Evolutionary conservation across 495 filamentous ascomycete genomes (phyloP).

Genomic region (Jackrogersella multiformis): DNA sequence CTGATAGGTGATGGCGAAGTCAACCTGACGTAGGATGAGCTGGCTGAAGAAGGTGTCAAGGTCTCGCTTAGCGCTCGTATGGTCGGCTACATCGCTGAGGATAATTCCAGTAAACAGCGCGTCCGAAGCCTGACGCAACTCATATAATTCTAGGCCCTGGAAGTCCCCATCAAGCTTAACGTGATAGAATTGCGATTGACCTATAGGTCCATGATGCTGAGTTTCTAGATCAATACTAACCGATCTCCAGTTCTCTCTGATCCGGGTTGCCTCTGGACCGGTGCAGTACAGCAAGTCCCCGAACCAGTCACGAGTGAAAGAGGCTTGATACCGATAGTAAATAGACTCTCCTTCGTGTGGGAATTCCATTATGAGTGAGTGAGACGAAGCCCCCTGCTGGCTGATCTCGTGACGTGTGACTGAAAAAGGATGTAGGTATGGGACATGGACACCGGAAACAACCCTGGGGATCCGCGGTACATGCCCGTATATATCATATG

Average conservation of each 20-base stretch:
- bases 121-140: background rate
- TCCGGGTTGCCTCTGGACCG: constrained; percentile 12
- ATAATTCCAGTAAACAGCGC: constrained; percentile 19
- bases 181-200: background rate
- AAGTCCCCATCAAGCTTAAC: constrained; percentile 1
- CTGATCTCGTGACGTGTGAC: background rate
- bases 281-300: constrained; percentile 20
- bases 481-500: constrained; percentile 12
- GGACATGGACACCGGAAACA: background rate
- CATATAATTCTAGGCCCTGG: constrained; percentile 11
- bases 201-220: background rate
- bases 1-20: constrained; percentile 14
- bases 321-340: constrained; percentile 32
- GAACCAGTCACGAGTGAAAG: constrained; percentile 11
- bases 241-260: constrained; percentile 10
- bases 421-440: background rate
- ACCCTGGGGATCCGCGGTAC: constrained; percentile 7
- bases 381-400: too few relatives aligned
- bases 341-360: constrained; percentile 30
- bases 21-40: constrained; percentile 18
- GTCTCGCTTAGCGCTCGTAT: background rate
- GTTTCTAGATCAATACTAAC: background rate
- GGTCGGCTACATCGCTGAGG: background rate
- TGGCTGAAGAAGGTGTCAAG: constrained; percentile 22
- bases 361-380: constrained; percentile 20